Percentiles rank a stretch among this genome's conserved stretches.
phyloP scores from a whole-genome alignment of 192 early-diverging fungal genomes.

The Phlyctochytrium bullatum region DNA sequence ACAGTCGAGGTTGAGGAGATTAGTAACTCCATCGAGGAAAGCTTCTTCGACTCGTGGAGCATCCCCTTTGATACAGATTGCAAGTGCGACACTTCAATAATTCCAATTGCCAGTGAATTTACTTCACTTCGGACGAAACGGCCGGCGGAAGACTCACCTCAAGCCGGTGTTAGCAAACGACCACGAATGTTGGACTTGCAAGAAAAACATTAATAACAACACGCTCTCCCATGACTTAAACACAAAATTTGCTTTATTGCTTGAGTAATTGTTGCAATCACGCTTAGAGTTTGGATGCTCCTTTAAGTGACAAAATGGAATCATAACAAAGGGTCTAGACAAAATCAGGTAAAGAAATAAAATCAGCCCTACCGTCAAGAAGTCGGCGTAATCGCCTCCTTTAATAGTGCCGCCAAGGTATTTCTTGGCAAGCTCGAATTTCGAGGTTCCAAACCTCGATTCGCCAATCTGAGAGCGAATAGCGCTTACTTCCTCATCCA shows the following conservation, averaged over 20 bases:
- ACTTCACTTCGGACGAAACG: no score
- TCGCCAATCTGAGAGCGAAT: slow-evolving; percentile 52
- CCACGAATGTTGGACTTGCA: no score
- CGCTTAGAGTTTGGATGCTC: slow-evolving; percentile 17
- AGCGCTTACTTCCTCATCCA: slow-evolving; percentile 84
- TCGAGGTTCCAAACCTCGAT: slow-evolving; percentile 58
- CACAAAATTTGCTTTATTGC: no score
- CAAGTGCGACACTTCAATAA: no score
- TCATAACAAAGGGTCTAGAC: slow-evolving; percentile 78
- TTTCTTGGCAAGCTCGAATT: slow-evolving; percentile 67
- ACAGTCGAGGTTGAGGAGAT: not conserved
- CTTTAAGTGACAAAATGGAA: slow-evolving; percentile 63
- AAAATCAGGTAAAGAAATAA: not conserved
- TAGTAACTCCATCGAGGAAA: not conserved
- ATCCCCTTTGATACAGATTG: no score
- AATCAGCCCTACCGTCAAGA: slow-evolving; percentile 66
- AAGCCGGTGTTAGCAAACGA: no score
- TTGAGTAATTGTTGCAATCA: no score
- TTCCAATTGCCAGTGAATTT: no score
- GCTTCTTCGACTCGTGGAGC: not conserved
- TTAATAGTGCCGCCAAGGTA: slow-evolving; percentile 74
- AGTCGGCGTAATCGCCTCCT: slow-evolving; percentile 85
- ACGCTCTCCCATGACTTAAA: no score
- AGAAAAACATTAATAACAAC: no score
- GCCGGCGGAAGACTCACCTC: no score